A percentile compares a stretch with the other conserved stretches of the same genome.
These are phyloP conservation scores for Saccharum officinarum DNA, from an alignment of 176 grass and related monocot genomes.

Conservation along the genomic window DNA sequence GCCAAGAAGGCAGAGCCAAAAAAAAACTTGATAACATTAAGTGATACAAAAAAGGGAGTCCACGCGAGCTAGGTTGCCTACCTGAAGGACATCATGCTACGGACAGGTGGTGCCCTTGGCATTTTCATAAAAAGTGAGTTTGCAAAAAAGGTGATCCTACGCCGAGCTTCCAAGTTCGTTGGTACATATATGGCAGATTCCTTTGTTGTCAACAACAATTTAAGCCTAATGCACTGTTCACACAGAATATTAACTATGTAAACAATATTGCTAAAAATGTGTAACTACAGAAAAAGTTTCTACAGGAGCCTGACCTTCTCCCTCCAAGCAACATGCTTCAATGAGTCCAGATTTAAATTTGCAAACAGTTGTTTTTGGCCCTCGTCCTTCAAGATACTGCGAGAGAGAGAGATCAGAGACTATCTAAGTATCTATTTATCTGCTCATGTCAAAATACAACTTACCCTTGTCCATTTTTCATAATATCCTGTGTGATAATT, in stretches of 20 bases:
- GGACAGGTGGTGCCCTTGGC: conserved; percentile 73
- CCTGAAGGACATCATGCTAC: conserved; percentile 93
- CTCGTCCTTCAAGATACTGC: conserved; percentile 46
- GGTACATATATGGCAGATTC: conserved; percentile 96
- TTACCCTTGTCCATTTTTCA: conserved; percentile 63
- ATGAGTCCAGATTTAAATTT: conserved; percentile 52
- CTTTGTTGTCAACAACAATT: conserved; percentile 77
- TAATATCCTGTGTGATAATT: conserved; percentile 86
- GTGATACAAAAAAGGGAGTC: not conserved
- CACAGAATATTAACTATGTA: conserved; percentile 12
- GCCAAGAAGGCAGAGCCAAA: not conserved
- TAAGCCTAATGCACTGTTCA: conserved; percentile 79
- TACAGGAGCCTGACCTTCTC: conserved; percentile 57
- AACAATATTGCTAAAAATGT: conserved; percentile 28
- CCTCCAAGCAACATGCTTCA: conserved; percentile 48
- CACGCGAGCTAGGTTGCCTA: conserved; percentile 7
- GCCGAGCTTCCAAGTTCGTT: conserved; percentile 78
- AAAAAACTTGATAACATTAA: not conserved
- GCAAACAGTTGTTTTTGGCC: conserved; percentile 44
- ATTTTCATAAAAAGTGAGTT: conserved; percentile 98
- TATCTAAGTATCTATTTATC: not conserved
- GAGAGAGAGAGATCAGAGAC: not conserved
- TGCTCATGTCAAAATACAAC: conserved; percentile 10
- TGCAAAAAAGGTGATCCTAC: conserved; percentile 96
- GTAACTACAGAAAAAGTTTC: conserved; percentile 29